Conservation (phyloP, 441 rosid species). For the Pelargonium cotyledonis region DNA sequence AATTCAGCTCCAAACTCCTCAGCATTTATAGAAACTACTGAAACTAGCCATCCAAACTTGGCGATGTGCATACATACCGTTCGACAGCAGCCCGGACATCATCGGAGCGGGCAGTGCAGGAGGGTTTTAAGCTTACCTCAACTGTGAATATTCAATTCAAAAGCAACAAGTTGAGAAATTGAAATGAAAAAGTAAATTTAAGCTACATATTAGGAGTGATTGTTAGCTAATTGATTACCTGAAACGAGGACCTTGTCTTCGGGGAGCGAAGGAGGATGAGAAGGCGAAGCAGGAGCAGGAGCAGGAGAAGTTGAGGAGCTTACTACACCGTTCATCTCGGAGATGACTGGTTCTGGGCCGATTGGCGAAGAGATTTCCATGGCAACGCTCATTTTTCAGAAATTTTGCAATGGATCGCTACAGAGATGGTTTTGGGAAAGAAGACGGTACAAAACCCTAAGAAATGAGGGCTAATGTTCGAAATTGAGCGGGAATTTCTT, state of each 20-base stretch:
- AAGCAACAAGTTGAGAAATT: neutral
- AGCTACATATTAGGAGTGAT: neutral
- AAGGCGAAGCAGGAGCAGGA: neutral
- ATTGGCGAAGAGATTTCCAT: constrained; percentile 56
- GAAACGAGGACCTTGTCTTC: constrained; percentile 56
- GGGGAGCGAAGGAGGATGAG: constrained; percentile 16
- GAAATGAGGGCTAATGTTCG: too few species aligned
- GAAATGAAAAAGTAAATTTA: neutral
- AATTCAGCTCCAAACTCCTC: neutral
- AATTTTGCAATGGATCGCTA: neutral
- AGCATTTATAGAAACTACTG: neutral
- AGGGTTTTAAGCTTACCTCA: constrained; percentile 82
- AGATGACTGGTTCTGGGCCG: constrained; percentile 13
- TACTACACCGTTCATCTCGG: constrained; percentile 29
- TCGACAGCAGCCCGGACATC: constrained; percentile 67
- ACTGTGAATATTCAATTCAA: constrained; percentile 30
- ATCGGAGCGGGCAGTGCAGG: constrained; percentile 64
- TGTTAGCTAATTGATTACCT: constrained; percentile 28
- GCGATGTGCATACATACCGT: constrained; percentile 29
- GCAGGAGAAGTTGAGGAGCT: constrained; percentile 25
- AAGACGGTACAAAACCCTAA: neutral
- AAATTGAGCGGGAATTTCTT: too few species aligned
- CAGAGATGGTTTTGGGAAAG: neutral
- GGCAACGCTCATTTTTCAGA: constrained; percentile 44
- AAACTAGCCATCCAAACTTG: neutral